Base-by-base conservation (phyloP, 345 rosid species). In the Eucalyptus tenuipes region DNA sequence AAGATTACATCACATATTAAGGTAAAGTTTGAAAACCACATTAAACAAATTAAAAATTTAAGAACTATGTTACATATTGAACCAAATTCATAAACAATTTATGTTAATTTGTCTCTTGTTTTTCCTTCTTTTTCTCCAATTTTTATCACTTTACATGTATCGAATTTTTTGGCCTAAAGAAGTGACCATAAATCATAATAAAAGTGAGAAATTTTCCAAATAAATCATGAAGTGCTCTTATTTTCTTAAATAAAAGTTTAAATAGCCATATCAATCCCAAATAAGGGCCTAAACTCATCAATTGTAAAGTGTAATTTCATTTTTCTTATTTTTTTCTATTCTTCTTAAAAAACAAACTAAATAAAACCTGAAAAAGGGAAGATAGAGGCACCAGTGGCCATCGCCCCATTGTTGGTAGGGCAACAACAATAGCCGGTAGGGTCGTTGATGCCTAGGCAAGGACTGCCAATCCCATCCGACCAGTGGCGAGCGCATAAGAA, bases 341-440 rank as follows among this genome's bases (percentile, higher is more conserved):
- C 3, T 17, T 49, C 18, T 52, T 52, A 10, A 52, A 18, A 52
- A 52, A 52, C 4, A 52, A 52, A 52, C 57, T 52, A 7, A 52
- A 52, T 52, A 20, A 8, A 52, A 20, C 25, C 8, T 52, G 0
- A 20, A 52, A 52, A 7, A 20, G 10, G 10, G 57, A 20, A 52
- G 7, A 20, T 1, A 8, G 0, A 20, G 57, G 5, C 57, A 52
- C 57, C 0, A 7, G 1, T 18, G 4, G 10, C 57, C 25, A 52
- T 0, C 2, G 2, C 57, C 1, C 24, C 57, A 52, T 52, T 52
- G 10, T 0, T 0, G 1, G 1, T 52, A 3, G 10, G 24, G 24
- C 4, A 0, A 13, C 0, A 52, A 3, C 14, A 18, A 2, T 0
- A 0, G 2, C 13, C 2, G n/a, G n/a, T n/a, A n/a, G n/a, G n/a